Percentiles rank a stretch among this genome's conserved stretches.
Evolutionary conservation across 1,284 basidiomycete species (phyloP).

Genomic region (Cryptococcus amylolentus): DNA sequence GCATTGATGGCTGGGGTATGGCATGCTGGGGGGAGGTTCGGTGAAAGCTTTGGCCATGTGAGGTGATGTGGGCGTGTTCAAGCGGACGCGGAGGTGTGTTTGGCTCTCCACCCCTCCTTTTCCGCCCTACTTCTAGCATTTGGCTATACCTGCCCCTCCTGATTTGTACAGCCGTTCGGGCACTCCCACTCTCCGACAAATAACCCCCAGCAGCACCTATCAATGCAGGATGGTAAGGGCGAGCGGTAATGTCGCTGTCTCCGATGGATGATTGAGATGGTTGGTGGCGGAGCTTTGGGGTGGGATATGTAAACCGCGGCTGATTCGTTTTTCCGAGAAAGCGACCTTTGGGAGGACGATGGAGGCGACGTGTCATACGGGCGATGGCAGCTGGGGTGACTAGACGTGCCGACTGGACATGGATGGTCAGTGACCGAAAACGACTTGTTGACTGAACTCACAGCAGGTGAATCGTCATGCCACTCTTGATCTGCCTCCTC

Average conservation of each 20-base stretch:
- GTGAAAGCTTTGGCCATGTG: not conserved
- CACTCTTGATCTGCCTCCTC: constrained; percentile 9
- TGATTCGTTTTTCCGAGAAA: constrained; percentile 24
- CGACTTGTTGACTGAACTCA: not conserved
- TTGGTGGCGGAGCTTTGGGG: not conserved
- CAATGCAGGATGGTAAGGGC: not conserved
- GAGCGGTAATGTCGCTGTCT: not conserved
- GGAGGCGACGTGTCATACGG: not conserved
- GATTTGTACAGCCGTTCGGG: constrained; percentile 7
- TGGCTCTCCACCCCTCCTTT: not conserved
- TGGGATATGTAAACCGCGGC: constrained; percentile 18
- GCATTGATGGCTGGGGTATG: constrained; percentile 3
- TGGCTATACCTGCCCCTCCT: constrained; percentile 1
- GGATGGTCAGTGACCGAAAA: not conserved
- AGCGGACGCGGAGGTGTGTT: not conserved
- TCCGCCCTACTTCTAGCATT: not conserved
- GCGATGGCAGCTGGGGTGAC: not conserved
- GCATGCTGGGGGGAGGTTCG: not conserved
- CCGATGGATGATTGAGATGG: constrained; percentile 4
- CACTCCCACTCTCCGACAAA: constrained; percentile 4
- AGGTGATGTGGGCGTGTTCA: not conserved
- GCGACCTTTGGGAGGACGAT: constrained; percentile 1
- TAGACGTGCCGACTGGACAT: not conserved
- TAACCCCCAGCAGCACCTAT: constrained; percentile 3
- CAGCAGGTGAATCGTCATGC: not conserved